Base-by-base conservation (phyloP, 1,139 yeast species). In the Candida sp. region DNA sequence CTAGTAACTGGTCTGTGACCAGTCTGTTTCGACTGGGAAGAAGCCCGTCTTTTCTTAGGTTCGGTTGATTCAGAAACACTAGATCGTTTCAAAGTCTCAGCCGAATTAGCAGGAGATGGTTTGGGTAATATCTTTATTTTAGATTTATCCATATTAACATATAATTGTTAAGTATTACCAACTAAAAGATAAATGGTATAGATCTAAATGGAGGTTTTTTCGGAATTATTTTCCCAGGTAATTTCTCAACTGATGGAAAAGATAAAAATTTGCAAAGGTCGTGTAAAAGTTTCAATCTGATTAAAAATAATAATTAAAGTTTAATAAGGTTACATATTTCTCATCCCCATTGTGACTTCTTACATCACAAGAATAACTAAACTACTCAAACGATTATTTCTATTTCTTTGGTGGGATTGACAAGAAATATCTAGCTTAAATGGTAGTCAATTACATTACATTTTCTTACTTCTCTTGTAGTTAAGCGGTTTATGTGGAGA, bases 1-100 rank as follows among this genome's bases (percentile, higher is more conserved):
- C 96, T 86, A 0, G 96, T 87, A 2, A 90, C 95, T 0, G 97
- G 97, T 44, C 97, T 69, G 55, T 85, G 91, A 11, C 76, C 75
- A 0, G 73, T 60, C 39, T 64, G 70, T 48, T 68, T 69, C 30
- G 57, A 43, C 2, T 52, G 39, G 33, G 42, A 19, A 4, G 43
- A 35, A 34, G 42, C 36, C 30, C 39, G 37, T 33, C 44, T 42
- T 45, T 36, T 56, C 37, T 44, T 52, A 38, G 41, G n/a, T 11
- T 46, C 47, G 36, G 15, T 39, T 32, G 48, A 19, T 46, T 46
- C 21, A 35, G 39, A 11, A 37, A 41, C 23, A 38, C 40, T 11
- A 51, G 48, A 7, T 52, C 36, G 36, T 19, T 36, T 36, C 25
- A 27, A 34, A 33, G 27, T 38, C 5, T 38, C 43, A n/a, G 40